Evolutionary conservation across 225 moss, liverwort and hornwort genomes (phyloP), one percentile per base, ranked within the genome.

Genomic region (Neckera pumila): DNA sequence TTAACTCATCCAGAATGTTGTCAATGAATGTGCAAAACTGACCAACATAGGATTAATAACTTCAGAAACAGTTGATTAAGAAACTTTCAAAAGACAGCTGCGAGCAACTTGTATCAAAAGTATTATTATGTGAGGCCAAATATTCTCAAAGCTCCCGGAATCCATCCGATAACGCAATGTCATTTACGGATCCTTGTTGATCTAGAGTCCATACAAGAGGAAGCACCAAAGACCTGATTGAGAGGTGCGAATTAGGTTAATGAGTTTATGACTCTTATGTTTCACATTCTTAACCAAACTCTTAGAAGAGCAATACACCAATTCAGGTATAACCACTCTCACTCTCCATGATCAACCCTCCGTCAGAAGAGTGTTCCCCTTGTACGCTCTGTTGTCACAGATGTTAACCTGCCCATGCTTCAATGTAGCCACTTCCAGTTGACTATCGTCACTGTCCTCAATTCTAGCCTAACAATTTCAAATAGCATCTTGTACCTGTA

Each of bases 241-340:
- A 59, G 30, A 79, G 38, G 85, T 38, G 81, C 70, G 57, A 80
- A 85, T 38, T 62, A 75, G 80, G 75, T 43, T 57, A 74, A 76
- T 77, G 81, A 81, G 70, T 71, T 81, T 70, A 53, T 57, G 69
- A 81, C 60, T 80, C 51, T 72, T 84, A 60, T 79, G 73, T 74
- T 87, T 66, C 84, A 81, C 85, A 87, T 71, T 76, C 87, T 87
- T 81, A 63, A 87, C 82, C 87, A 49, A 85, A 85, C 85, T 87
- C 62, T 87, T 47, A 38, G 57, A 89, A 63, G 49, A 58, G 47
- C 78, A n/a, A 65, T 72, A 84, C 84, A 87, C 60, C 81, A 84
- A 63, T 77, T 87, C 82, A 76, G 71, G 81, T 81, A 22, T 77
- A 76, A 43, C 76, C 76, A 87, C 43, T 33, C 82, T 75, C 45